Conservation (phyloP, 495 filamentous ascomycete genomes). For the Aspergillus nidulans region DNA sequence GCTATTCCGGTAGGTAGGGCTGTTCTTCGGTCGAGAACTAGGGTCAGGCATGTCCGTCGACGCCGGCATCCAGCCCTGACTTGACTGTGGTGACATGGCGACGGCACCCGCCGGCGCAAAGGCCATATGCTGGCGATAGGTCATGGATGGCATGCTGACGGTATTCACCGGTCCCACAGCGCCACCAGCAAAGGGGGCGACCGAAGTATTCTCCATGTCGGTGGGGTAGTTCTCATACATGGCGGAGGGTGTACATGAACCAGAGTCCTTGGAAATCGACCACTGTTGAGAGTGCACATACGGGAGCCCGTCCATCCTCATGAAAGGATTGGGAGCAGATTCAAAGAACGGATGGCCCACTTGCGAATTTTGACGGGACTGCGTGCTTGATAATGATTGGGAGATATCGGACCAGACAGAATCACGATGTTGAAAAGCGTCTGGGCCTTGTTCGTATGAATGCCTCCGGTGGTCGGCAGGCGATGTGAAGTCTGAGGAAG, state of each 20-base stretch:
- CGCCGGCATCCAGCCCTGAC: slow-evolving; percentile 59
- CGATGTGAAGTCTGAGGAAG: slow-evolving; percentile 60
- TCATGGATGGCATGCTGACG: slow-evolving; percentile 44
- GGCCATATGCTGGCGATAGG: slow-evolving; percentile 35
- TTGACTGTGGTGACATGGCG: slow-evolving; percentile 58
- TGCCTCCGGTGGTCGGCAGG: slow-evolving; percentile 60
- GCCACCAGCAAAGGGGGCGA: slow-evolving; percentile 50
- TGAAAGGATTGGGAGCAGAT: slow-evolving; percentile 46
- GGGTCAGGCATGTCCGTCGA: slow-evolving; percentile 54
- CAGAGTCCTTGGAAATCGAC: slow-evolving; percentile 41
- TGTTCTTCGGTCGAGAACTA: slow-evolving; percentile 67
- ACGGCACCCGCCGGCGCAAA: slow-evolving; percentile 42
- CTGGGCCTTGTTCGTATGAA: slow-evolving; percentile 63
- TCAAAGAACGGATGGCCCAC: slow-evolving; percentile 34
- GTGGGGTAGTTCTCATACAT: slow-evolving; percentile 61
- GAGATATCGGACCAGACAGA: slow-evolving; percentile 73
- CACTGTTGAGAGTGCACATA: slow-evolving; percentile 50
- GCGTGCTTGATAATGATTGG: slow-evolving; percentile 39
- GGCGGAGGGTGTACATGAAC: slow-evolving; percentile 57
- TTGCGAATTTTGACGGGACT: slow-evolving; percentile 38
- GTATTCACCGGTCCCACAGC: slow-evolving; percentile 47
- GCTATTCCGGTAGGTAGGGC: slow-evolving; percentile 71
- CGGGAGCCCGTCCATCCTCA: slow-evolving; percentile 52
- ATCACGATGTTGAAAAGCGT: slow-evolving; percentile 69
- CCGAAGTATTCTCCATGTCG: slow-evolving; percentile 55